These are phyloP conservation scores for Daedaleopsis sinensis DNA, from an alignment of 768 basidiomycete species.

Conservation along the genomic window DNA sequence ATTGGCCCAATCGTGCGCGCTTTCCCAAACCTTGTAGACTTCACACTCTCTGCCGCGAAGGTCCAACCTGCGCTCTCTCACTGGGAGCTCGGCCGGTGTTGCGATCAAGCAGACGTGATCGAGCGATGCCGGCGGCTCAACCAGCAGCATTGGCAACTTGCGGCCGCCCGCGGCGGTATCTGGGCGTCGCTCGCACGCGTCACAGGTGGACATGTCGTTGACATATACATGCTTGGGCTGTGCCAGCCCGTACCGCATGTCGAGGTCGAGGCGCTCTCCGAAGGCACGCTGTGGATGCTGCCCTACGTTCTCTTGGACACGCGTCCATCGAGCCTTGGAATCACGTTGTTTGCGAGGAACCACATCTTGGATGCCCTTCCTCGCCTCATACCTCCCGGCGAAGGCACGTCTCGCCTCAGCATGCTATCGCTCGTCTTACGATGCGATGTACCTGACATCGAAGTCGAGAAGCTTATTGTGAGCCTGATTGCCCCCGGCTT, in stretches of 20 bases:
- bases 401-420: background rate
- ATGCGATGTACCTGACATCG: constrained; percentile 2
- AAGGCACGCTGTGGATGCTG: constrained; percentile 5
- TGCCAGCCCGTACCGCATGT: background rate
- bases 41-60: constrained; percentile 1
- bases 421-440: background rate
- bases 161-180: background rate
- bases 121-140: constrained; percentile 7
- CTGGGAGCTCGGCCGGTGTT: background rate
- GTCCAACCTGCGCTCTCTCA: constrained; percentile 1
- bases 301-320: constrained; percentile 2
- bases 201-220: constrained; percentile 4
- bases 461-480: constrained; percentile 6
- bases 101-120: constrained; percentile 6
- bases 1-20: background rate
- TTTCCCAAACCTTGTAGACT: background rate
- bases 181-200: constrained; percentile 2
- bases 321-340: constrained; percentile 1
- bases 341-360: constrained; percentile 7
- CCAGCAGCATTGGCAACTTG: background rate
- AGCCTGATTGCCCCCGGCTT: background rate
- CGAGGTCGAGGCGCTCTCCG: constrained; percentile 9
- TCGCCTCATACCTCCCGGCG: background rate
- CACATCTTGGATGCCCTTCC: constrained; percentile 5
- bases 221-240: constrained; percentile 14